Percentiles rank a stretch among this genome's conserved stretches.
These are phyloP conservation scores for Phytopythium kandeliae DNA, from an alignment of 352 stramenopile genomes.

Conservation along the genomic window DNA sequence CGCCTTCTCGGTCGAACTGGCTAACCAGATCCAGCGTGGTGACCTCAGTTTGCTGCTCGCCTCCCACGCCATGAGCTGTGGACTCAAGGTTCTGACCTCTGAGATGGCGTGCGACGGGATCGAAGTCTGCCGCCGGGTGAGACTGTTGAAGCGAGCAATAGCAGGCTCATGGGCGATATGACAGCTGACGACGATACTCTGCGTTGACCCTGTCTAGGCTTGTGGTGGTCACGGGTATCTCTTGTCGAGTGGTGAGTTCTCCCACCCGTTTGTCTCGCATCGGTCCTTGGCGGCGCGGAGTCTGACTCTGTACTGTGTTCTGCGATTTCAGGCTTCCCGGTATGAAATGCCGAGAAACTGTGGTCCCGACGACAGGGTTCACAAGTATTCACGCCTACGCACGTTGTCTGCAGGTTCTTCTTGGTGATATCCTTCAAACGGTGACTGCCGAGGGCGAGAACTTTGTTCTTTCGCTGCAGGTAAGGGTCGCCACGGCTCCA, in stretches of 20 bases:
- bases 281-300: background rate
- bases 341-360: background rate
- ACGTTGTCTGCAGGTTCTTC: constrained; percentile 32
- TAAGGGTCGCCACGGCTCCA: no score
- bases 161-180: background rate
- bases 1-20: constrained; percentile 35
- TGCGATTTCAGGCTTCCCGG: constrained; percentile 11
- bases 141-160: background rate
- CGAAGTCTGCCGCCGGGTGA: constrained; percentile 41
- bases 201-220: constrained; percentile 24
- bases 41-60: constrained; percentile 39
- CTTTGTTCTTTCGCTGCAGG: constrained; percentile 93
- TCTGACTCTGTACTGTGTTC: background rate
- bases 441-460: constrained; percentile 97
- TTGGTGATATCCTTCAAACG: constrained; percentile 91
- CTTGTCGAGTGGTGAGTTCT: constrained; percentile 53
- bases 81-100: constrained; percentile 51
- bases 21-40: constrained; percentile 33
- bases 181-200: background rate
- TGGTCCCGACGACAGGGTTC: background rate
- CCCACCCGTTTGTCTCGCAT: background rate
- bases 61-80: constrained; percentile 55
- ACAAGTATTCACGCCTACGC: background rate
- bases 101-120: constrained; percentile 47
- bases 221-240: constrained; percentile 95